These are phyloP conservation scores for Arthrobotrys conoides DNA, from an alignment of 2,329 filamentous ascomycete species.

Conservation along the genomic window DNA sequence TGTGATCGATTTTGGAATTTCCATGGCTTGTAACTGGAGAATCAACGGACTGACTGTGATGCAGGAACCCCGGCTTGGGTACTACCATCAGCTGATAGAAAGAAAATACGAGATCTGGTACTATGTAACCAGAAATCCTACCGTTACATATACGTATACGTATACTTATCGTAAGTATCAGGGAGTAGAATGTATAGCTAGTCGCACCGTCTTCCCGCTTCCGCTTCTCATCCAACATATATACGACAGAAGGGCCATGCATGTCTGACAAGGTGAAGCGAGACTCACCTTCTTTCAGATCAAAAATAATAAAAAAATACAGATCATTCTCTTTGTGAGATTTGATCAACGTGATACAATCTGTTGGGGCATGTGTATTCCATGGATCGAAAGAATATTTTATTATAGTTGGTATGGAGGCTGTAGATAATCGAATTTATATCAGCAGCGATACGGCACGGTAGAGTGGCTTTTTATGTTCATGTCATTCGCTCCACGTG, in stretches of 20 bases:
- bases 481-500: background rate
- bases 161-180: background rate
- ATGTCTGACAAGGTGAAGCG: background rate
- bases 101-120: conserved; percentile 9
- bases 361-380: conserved; percentile 8
- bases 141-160: too few species aligned
- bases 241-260: background rate
- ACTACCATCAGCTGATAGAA: conserved; percentile 26
- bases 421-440: background rate
- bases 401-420: too few species aligned
- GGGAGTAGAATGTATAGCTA: background rate
- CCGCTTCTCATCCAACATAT: conserved; percentile 1
- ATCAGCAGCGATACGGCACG: background rate
- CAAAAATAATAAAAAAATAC: too few species aligned
- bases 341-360: background rate
- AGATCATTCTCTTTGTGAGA: too few species aligned
- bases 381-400: background rate
- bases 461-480: background rate
- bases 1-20: too few species aligned
- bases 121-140: background rate
- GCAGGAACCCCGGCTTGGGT: conserved; percentile 19
- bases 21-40: background rate
- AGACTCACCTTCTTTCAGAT: too few species aligned
- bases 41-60: background rate
- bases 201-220: conserved; percentile 9